phyloP scores from a whole-genome alignment of 306 rosid species.

The Oxytropis ochrocephala region DNA sequence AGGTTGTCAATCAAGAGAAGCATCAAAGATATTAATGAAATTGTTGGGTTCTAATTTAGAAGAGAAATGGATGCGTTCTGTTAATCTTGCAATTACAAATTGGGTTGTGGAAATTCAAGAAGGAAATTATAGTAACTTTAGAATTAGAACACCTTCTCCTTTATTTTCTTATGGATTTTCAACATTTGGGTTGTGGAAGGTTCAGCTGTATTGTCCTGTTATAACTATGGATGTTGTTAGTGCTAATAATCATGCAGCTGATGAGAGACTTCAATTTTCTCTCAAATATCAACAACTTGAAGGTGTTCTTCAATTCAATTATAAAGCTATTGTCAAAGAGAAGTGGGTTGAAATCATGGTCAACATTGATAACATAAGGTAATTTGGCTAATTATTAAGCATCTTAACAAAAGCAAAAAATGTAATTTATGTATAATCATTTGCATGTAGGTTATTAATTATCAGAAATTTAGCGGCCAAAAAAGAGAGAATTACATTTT shows the following conservation, averaged over 20 bases:
- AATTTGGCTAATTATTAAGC: not conserved
- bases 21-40: constrained; percentile 58
- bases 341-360: constrained; percentile 67
- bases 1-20: constrained; percentile 38
- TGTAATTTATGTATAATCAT: not conserved
- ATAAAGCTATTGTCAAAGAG: constrained; percentile 42
- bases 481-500: no score
- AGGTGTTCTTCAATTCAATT: constrained; percentile 85
- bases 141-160: constrained; percentile 60
- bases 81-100: constrained; percentile 82
- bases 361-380: constrained; percentile 87
- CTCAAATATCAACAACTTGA: constrained; percentile 75
- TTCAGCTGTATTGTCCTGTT: constrained; percentile 81
- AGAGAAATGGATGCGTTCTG: constrained; percentile 89
- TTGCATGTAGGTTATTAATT: not conserved
- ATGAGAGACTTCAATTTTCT: constrained; percentile 77
- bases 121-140: constrained; percentile 6
- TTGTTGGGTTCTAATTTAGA: constrained; percentile 73
- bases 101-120: constrained; percentile 63
- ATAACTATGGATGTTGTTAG: constrained; percentile 60
- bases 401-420: not conserved
- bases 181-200: constrained; percentile 65
- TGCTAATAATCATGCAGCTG: constrained; percentile 41
- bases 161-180: constrained; percentile 68
- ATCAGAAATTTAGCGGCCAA: not conserved